These are phyloP conservation scores for Podaxis rugospora DNA, from an alignment of 768 basidiomycete species.

Conservation along the genomic window DNA sequence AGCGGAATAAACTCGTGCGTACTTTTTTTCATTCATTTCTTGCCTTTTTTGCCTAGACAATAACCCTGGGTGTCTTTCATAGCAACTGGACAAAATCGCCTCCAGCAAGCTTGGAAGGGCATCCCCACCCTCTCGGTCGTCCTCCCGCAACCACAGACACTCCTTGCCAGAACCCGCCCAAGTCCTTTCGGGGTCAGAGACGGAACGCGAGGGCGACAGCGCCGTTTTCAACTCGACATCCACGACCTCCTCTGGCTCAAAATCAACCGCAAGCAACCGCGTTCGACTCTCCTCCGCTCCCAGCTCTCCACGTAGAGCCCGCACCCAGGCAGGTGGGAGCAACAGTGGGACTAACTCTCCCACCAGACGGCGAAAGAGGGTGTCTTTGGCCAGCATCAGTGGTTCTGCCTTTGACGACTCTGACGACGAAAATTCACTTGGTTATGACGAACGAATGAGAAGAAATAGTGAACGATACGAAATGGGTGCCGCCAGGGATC, in stretches of 20 bases:
- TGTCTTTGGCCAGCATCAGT: conserved; percentile 24
- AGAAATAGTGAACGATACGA: not conserved
- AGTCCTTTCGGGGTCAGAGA: conserved; percentile 71
- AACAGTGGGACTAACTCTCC: conserved; percentile 24
- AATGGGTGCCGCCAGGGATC: conserved; percentile 18
- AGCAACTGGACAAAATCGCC: conserved; percentile 10
- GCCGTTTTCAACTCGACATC: conserved; percentile 23
- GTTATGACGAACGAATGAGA: not conserved
- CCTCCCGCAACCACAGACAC: conserved; percentile 18
- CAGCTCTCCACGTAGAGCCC: conserved; percentile 29
- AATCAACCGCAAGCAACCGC: not conserved
- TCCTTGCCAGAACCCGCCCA: conserved; percentile 14
- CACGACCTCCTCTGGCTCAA: conserved; percentile 18
- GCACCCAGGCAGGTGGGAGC: conserved; percentile 15
- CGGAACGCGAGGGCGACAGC: conserved; percentile 60
- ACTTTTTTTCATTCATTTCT: conserved; percentile 13
- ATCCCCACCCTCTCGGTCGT: conserved; percentile 28
- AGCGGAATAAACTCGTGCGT: conserved; percentile 71
- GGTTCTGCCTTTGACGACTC: conserved; percentile 19
- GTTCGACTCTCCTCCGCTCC: conserved; percentile 26
- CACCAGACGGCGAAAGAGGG: conserved; percentile 22
- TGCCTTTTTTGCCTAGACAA: not conserved
- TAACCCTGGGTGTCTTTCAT: conserved; percentile 15
- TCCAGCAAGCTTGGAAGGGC: conserved; percentile 16
- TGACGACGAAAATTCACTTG: conserved; percentile 21